A percentile compares a stretch with the other conserved stretches of the same genome.
Conservation (phyloP, 192 early-diverging fungal genomes). For the Chytriomyces sp. region DNA sequence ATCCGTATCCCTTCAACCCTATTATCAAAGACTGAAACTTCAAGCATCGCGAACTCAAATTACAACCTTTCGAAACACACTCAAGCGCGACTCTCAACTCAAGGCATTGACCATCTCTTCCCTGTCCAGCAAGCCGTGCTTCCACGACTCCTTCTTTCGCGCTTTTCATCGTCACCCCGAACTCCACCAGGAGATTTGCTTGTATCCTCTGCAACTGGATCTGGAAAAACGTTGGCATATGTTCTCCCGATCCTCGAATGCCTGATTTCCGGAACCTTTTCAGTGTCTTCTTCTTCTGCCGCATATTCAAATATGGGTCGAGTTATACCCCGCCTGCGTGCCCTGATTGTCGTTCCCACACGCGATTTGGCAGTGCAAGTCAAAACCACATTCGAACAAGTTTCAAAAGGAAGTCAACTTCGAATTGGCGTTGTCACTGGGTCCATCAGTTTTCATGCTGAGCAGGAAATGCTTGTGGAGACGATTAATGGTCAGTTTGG, state of each 20-base stretch:
- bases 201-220: conserved; percentile 95
- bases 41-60: conserved; percentile 49
- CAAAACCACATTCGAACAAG: conserved; percentile 79
- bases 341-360: conserved; percentile 90
- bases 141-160: conserved; percentile 75
- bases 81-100: conserved; percentile 55
- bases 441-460: conserved; percentile 75
- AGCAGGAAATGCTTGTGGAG: conserved; percentile 55
- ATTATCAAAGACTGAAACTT: conserved; percentile 45
- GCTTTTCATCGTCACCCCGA: conserved; percentile 64
- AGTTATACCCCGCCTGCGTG: conserved; percentile 79
- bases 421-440: conserved; percentile 78
- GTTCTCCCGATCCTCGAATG: conserved; percentile 91
- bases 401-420: conserved; percentile 77
- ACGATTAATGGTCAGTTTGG: neutral
- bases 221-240: conserved; percentile 96
- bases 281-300: conserved; percentile 29
- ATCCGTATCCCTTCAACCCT: conserved; percentile 67
- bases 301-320: conserved; percentile 43
- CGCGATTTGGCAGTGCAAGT: conserved; percentile 92
- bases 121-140: conserved; percentile 89
- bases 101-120: conserved; percentile 78
- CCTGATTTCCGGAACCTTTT: conserved; percentile 37
- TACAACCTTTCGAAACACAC: conserved; percentile 64
- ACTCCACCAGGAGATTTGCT: conserved; percentile 86